These are phyloP conservation scores for Chlorella sp. DNA, from an alignment of 139 green algal genomes.

Conservation along the genomic window DNA sequence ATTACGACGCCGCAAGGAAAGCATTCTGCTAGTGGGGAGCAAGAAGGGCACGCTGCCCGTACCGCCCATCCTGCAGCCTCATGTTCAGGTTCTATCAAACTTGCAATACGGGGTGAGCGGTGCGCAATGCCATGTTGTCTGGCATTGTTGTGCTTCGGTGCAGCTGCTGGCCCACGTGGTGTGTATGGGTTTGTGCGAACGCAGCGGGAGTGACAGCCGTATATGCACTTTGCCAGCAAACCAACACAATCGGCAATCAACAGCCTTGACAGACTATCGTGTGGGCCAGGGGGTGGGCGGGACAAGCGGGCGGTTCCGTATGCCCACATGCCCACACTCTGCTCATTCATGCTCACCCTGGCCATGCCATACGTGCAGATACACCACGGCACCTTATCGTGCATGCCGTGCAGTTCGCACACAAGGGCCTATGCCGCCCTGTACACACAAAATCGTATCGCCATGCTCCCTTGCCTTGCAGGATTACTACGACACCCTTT, in stretches of 20 bases:
- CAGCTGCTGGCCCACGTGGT: not conserved
- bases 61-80: not conserved
- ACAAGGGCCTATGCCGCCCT: not conserved
- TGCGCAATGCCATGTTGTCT: not conserved
- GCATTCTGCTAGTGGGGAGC: not conserved
- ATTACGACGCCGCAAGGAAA: not conserved
- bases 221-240: no score
- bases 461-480: not conserved
- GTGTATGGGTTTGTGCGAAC: no score
- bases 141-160: not conserved
- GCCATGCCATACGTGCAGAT: no score
- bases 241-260: no score
- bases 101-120: not conserved
- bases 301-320: no score
- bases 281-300: no score
- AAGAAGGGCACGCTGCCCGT: not conserved
- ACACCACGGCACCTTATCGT: not conserved
- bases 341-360: no score
- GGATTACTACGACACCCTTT: conserved; percentile 11
- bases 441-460: not conserved
- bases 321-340: no score
- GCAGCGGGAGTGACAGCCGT: no score
- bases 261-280: no score
- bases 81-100: not conserved
- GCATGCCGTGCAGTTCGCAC: not conserved